Base-by-base conservation (phyloP, 768 basidiomycete species). In the Leccinum subgranulosum region DNA sequence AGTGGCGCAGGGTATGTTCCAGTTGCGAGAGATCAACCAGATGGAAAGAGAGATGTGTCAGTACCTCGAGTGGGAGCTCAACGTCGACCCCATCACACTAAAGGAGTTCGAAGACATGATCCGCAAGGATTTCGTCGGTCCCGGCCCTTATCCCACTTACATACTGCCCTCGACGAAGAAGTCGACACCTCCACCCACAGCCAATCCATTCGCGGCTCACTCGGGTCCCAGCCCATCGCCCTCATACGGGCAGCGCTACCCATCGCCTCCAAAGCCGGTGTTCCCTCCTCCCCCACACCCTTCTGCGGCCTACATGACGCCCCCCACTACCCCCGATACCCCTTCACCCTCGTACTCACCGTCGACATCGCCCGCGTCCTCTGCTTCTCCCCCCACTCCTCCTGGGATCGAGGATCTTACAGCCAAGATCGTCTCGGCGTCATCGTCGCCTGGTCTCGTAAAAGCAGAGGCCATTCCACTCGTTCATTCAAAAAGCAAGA, bases 11-110 rank as follows among this genome's bases (percentile, higher is more conserved):
- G 86, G 84, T 28, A 87, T 93, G 84, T 95, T 94, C 65, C 80
- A 78, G 3, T 69, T 90, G 0, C 77, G 83, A 31, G 88, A 90
- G 76, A 85, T 90, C 66, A 90, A 90, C 71, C 87, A 90, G 76
- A 89, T 88, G 86, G 87, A 89, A 68, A 66, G 88, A 2, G 88
- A 90, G 66, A 87, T 90, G 81, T 88, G 87, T 61, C 81, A 84
- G 15, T 98, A 98, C 67, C 77, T 99, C 46, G 94, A 96, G 69
- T 98, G 94, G 94, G 88, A 91, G 66, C 77, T 92, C 7, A 89
- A 85, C 45, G 86, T 91, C 52, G 88, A 90, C 52, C 81, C 85
- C 0, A 66, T 76, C 0, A 84, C 84, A 0, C 74, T 92, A 0
- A 60, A 66, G 4, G 83, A 81, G 39, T 91, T 91, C 65, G 85